These are phyloP conservation scores for Tinospora cordifolia DNA, from an alignment of 164 flowering plant genomes.

Conservation along the genomic window DNA sequence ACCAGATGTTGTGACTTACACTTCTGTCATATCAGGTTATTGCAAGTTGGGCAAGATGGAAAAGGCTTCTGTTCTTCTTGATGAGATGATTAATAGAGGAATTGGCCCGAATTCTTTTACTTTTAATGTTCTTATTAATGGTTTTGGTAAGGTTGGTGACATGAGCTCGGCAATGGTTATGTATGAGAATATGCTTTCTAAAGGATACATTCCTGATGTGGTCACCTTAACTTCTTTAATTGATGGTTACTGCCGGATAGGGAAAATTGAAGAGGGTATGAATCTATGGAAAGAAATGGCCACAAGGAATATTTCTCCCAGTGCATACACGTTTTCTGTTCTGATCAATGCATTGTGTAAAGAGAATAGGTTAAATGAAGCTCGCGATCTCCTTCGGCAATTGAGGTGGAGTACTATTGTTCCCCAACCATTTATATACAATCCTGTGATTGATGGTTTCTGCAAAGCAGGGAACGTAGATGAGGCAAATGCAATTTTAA, in stretches of 20 bases:
- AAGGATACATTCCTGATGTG: conserved; percentile 60
- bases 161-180: conserved; percentile 40
- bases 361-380: conserved; percentile 62
- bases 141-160: conserved; percentile 63
- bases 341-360: conserved; percentile 66
- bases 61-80: conserved; percentile 43
- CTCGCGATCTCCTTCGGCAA: conserved; percentile 49
- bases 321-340: conserved; percentile 55
- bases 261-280: conserved; percentile 52
- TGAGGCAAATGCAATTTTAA: conserved; percentile 60
- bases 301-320: conserved; percentile 46
- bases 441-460: conserved; percentile 82
- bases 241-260: conserved; percentile 60
- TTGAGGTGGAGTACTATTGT: conserved; percentile 36
- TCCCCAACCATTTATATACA: conserved; percentile 66
- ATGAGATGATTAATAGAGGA: conserved; percentile 46
- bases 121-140: conserved; percentile 70
- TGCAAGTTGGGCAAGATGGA: conserved; percentile 58
- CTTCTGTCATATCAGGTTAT: conserved; percentile 60
- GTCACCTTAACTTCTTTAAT: conserved; percentile 67
- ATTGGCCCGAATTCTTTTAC: conserved; percentile 48
- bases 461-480: conserved; percentile 89
- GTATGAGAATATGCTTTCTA: conserved; percentile 43
- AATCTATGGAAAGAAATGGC: conserved; percentile 61
- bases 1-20: conserved; percentile 64